Conservation (phyloP, 768 basidiomycete genomes). For the Rhodotorula taiwanensis region DNA sequence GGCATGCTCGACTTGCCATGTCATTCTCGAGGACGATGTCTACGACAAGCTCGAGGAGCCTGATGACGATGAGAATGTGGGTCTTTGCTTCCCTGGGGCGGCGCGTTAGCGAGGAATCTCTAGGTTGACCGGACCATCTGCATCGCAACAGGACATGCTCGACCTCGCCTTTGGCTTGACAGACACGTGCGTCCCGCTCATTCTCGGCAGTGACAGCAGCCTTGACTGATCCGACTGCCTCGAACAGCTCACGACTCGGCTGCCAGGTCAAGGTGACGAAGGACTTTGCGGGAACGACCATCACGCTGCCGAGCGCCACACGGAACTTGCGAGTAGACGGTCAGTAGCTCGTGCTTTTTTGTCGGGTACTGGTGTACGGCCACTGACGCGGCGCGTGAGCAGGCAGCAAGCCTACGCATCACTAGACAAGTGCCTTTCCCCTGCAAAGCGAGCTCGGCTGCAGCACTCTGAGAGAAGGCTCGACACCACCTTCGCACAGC, state of each 20-base stretch:
- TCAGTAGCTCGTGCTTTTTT: background rate
- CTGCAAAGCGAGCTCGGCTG: too few species aligned
- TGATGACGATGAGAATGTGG: constrained; percentile 82
- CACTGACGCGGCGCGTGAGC: background rate
- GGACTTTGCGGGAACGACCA: constrained; percentile 75
- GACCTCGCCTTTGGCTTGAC: constrained; percentile 96
- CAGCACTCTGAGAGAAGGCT: too few species aligned
- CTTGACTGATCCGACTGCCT: background rate
- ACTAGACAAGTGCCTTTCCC: too few species aligned
- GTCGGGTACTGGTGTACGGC: too few species aligned
- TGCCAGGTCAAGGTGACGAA: constrained; percentile 61
- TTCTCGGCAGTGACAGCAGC: background rate
- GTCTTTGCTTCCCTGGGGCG: background rate
- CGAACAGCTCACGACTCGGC: constrained; percentile 50
- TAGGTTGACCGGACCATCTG: background rate
- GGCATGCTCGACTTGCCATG: constrained; percentile 95
- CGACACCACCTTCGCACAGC: too few species aligned
- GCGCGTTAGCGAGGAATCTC: too few species aligned
- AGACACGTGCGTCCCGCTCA: constrained; percentile 58
- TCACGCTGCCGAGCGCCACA: constrained; percentile 81
- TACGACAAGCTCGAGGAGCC: constrained; percentile 87
- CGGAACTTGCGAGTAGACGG: constrained; percentile 97
- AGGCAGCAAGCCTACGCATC: constrained; percentile 40
- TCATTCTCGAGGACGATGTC: constrained; percentile 70
- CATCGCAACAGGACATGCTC: constrained; percentile 63